Conservation (phyloP, 257 asterid genomes). For the Sherardia arvensis region DNA sequence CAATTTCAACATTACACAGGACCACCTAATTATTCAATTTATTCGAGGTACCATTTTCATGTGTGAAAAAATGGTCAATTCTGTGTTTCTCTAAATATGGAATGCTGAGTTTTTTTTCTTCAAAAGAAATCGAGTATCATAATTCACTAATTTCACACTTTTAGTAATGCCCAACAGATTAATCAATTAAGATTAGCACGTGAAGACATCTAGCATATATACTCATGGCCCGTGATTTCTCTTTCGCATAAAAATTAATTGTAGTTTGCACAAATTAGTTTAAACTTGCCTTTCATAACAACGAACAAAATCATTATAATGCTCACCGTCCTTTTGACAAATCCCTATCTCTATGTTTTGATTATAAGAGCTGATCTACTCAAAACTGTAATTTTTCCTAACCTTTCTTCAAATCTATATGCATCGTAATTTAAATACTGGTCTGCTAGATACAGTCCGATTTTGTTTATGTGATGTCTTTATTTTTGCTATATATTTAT, state of each 20-base stretch:
- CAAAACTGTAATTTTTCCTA: no score
- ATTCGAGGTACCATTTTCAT: no score
- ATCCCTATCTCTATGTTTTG: constrained; percentile 6
- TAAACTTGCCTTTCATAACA: constrained; percentile 19
- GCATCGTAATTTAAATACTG: no score
- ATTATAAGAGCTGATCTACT: no score
- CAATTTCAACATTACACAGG: no score
- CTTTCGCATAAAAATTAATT: not conserved
- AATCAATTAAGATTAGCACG: not conserved
- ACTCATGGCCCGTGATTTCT: not conserved
- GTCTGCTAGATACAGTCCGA: no score
- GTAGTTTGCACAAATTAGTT: constrained; percentile 4
- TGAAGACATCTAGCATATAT: not conserved
- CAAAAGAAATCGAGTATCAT: no score
- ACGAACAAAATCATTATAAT: constrained; percentile 17
- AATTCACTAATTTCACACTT: not conserved
- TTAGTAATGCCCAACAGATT: not conserved
- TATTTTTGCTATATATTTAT: no score
- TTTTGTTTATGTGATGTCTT: no score
- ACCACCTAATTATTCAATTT: no score
- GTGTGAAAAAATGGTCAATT: not conserved
- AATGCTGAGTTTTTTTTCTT: not conserved
- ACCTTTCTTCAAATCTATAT: no score
- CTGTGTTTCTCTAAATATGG: not conserved
- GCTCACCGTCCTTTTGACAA: constrained; percentile 8